Base-by-base conservation (phyloP, 345 rosid species). In the Lumnitzera racemosa region DNA sequence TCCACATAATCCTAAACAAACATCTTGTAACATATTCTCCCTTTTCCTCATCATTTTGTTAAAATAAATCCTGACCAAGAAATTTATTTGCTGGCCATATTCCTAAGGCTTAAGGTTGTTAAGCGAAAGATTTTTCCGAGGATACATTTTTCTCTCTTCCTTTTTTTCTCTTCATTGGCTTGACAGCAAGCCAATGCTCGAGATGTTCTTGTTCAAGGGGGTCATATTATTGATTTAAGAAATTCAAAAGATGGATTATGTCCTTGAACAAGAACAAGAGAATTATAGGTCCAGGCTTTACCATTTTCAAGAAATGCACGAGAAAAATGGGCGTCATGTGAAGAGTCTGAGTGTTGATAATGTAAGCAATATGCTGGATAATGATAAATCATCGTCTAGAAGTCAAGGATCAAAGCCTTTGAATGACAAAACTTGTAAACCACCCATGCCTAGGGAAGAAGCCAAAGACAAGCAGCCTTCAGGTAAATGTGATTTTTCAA, bases 271-370 rank as follows among this genome's bases (percentile, higher is more conserved):
- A 70, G 88, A 66, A 55, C 81, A 81, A 62, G 81, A 84, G 54
- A 79, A 47, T 57, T 66, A 57, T 24, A 79, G 58, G 79, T 78
- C 90, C 25, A 84, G 83, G 67, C 68, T 88, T 74, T 77, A 67
- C 67, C 73, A 80, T 78, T 89, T 86, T 75, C 68, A 64, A 64
- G 95, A 74, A 60, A 69, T 76, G 84, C 49, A 56, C 56, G 90
- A 78, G 4, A 71, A 51, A 55, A 46, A 64, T 16, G 72, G 64
- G 4, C 76, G 53, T 50, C 83, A 82, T 23, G 65, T 62, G 14
- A 91, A 81, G 71, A 84, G 82, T 62, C 53, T 65, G 66, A 78
- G 82, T 74, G 24, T 64, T 1, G 88, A 80, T 48, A 72, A 75
- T 49, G 63, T 70, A 47, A 49, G 69, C 16, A 65, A 47, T 49